Evolutionary conservation across 2,329 filamentous ascomycete genomes (phyloP).

Genomic region (Trichoderma simmonsii): DNA sequence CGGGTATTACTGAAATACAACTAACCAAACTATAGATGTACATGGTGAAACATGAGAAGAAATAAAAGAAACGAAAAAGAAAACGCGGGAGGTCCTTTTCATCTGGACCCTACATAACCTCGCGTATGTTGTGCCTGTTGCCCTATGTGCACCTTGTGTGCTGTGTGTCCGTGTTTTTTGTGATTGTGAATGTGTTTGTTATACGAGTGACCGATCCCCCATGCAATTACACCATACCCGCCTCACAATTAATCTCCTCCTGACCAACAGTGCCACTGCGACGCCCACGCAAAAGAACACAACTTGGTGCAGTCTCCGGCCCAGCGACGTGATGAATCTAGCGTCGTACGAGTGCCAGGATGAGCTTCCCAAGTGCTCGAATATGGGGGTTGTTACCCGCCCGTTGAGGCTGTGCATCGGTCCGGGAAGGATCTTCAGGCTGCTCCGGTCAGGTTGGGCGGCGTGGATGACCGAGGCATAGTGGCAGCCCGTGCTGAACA

Average conservation of each 20-base stretch:
- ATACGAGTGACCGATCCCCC: slow-evolving; percentile 9
- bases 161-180: background rate
- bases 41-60: background rate
- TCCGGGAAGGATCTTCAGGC: slow-evolving; percentile 37
- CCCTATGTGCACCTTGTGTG: background rate
- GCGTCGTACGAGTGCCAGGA: slow-evolving; percentile 42
- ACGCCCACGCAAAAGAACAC: slow-evolving; percentile 24
- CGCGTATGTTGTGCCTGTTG: background rate
- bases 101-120: background rate
- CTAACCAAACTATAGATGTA: background rate
- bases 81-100: background rate
- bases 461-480: slow-evolving; percentile 42
- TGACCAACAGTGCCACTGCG: slow-evolving; percentile 22
- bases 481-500: slow-evolving; percentile 44
- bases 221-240: slow-evolving; percentile 19
- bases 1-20: background rate
- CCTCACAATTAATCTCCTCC: slow-evolving; percentile 22
- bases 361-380: slow-evolving; percentile 41
- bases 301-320: slow-evolving; percentile 19
- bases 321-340: slow-evolving; percentile 22
- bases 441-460: slow-evolving; percentile 31
- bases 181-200: background rate
- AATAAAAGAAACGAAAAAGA: background rate
- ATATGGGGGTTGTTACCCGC: slow-evolving; percentile 38
- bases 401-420: slow-evolving; percentile 40